These are phyloP conservation scores for Canavalia gladiata DNA, from an alignment of 306 rosid genomes.

Conservation along the genomic window DNA sequence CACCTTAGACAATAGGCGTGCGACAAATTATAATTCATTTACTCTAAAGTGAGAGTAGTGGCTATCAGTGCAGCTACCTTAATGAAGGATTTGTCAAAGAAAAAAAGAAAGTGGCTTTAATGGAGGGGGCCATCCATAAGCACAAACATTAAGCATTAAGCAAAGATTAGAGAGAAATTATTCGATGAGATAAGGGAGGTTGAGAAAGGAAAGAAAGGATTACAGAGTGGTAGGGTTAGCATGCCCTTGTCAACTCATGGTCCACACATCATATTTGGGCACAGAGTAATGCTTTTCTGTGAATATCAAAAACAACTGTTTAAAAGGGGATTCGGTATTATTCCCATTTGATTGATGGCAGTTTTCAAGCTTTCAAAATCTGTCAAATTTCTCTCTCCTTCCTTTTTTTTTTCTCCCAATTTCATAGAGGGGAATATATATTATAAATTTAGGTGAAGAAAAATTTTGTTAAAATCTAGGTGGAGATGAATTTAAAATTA, in stretches of 20 bases:
- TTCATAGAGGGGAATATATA: no score
- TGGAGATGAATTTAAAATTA: no score
- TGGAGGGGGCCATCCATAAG: conserved; percentile 82
- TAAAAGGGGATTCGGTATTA: conserved; percentile 40
- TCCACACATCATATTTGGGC: conserved; percentile 46
- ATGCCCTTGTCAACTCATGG: conserved; percentile 83
- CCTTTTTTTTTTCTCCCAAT: neutral
- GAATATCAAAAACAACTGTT: neutral
- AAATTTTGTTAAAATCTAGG: no score
- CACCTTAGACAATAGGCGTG: neutral
- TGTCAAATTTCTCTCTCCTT: neutral
- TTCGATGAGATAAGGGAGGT: conserved; percentile 73
- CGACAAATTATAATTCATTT: conserved; percentile 42
- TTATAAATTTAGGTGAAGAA: no score
- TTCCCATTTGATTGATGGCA: conserved; percentile 31
- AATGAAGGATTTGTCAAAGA: conserved; percentile 52
- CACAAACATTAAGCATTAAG: conserved; percentile 77
- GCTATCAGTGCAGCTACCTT: conserved; percentile 44
- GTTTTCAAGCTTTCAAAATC: conserved; percentile 19
- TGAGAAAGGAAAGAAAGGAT: conserved; percentile 67
- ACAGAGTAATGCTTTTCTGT: conserved; percentile 8
- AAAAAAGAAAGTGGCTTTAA: conserved; percentile 63
- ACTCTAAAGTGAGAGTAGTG: conserved; percentile 40
- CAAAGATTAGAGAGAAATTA: conserved; percentile 76
- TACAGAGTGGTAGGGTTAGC: conserved; percentile 84